These are phyloP conservation scores for Myriosclerotinia duriaeana DNA, from an alignment of 2,329 filamentous ascomycete genomes.

Conservation along the genomic window DNA sequence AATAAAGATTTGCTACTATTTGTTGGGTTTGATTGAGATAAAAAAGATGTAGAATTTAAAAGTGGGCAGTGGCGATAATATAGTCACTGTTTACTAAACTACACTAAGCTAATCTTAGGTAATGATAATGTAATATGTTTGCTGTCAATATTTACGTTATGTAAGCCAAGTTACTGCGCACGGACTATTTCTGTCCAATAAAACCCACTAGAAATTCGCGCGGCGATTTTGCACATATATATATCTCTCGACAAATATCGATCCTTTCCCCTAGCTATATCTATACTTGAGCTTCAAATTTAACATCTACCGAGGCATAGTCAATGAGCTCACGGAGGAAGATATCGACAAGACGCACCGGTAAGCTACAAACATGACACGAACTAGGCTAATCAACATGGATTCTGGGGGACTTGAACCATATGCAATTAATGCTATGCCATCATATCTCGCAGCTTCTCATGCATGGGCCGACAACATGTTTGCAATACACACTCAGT, in stretches of 20 bases:
- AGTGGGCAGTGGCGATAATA: no score
- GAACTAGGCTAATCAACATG: constrained; percentile 16
- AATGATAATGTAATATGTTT: no score
- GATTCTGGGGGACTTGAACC: constrained; percentile 14
- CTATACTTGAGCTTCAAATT: not conserved
- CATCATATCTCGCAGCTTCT: constrained; percentile 21
- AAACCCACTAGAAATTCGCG: no score
- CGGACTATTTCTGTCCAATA: not conserved
- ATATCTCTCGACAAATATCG: not conserved
- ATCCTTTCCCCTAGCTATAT: not conserved
- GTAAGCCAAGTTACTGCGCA: not conserved
- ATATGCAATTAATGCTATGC: constrained; percentile 14
- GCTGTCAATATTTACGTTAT: no score
- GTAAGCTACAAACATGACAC: constrained; percentile 8
- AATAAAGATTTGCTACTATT: no score
- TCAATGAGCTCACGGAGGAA: not conserved
- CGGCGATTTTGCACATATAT: no score
- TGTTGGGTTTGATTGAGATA: no score
- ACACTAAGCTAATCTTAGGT: no score
- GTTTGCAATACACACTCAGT: constrained; percentile 10
- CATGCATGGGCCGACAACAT: constrained; percentile 22
- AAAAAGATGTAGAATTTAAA: no score
- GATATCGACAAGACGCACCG: not conserved
- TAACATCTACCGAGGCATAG: no score
- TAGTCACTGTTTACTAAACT: no score